These are phyloP conservation scores for Sanghuangporus weigelae DNA, from an alignment of 1,284 basidiomycete species.

Conservation along the genomic window DNA sequence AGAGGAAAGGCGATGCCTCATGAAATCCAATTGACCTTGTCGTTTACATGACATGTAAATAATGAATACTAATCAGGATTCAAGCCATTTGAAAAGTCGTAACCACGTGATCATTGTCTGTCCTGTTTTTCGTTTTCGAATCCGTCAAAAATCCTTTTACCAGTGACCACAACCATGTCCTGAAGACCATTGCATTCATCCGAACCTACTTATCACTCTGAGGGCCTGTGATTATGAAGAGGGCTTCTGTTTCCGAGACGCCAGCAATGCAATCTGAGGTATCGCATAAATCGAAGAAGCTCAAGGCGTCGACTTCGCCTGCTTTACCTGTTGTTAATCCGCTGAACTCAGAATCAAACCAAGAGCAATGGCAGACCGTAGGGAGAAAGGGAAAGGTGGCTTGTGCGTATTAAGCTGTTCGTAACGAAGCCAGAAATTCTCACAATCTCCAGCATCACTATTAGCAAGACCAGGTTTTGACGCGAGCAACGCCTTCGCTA, in stretches of 20 bases:
- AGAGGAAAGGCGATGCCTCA: constrained; percentile 51
- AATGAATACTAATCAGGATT: not conserved
- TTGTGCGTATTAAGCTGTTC: not conserved
- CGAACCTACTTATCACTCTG: not conserved
- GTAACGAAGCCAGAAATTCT: not conserved
- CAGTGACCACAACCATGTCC: not conserved
- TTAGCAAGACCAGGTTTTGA: not conserved
- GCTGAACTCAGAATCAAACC: not conserved
- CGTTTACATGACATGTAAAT: not conserved
- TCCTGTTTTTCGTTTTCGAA: no score
- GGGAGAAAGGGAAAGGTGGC: not conserved
- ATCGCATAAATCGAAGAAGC: constrained; percentile 2
- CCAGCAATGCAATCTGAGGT: not conserved
- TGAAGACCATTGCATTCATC: not conserved
- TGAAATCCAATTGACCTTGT: not conserved
- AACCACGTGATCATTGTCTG: no score
- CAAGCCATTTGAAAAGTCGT: no score
- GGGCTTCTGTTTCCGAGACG: not conserved
- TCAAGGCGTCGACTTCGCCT: not conserved
- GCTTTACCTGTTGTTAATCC: not conserved
- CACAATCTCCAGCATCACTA: not conserved
- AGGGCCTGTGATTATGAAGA: not conserved
- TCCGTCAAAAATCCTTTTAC: not conserved
- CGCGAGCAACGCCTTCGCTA: not conserved
- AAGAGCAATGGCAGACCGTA: not conserved